A percentile compares a stretch with the other conserved stretches of the same genome.
phyloP scores from a whole-genome alignment of 1,139 yeast species.

The Geotrichum candidum region DNA sequence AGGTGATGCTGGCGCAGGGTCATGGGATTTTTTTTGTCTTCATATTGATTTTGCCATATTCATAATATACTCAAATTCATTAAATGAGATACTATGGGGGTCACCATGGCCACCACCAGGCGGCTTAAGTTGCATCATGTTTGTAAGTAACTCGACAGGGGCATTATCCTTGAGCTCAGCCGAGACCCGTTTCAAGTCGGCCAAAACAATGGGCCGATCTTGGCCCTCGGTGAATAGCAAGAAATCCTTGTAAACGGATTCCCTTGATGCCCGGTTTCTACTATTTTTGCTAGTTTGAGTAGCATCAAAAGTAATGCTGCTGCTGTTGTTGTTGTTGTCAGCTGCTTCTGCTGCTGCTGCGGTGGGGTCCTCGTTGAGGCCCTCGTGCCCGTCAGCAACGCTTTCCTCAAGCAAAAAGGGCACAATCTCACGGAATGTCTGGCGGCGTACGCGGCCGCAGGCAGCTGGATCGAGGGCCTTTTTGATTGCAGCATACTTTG shows the following conservation, averaged over 20 bases:
- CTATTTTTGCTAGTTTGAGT: no score
- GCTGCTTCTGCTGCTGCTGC: no score
- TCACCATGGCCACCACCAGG: background rate
- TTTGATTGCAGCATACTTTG: background rate
- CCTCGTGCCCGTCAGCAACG: background rate
- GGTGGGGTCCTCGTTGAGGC: background rate
- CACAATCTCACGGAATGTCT: conserved; percentile 1
- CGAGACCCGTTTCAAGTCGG: conserved; percentile 13
- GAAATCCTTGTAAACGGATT: conserved; percentile 6
- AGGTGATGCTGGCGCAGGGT: background rate
- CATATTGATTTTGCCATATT: background rate
- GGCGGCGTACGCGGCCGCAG: background rate
- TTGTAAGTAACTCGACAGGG: background rate
- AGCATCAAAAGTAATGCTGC: background rate
- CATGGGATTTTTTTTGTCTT: background rate
- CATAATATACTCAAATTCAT: conserved; percentile 14
- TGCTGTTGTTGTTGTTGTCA: background rate
- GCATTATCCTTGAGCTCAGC: conserved; percentile 3
- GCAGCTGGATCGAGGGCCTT: background rate
- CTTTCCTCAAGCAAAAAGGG: conserved; percentile 3
- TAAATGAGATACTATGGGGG: conserved; percentile 1
- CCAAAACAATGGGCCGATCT: conserved; percentile 10
- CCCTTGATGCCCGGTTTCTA: background rate
- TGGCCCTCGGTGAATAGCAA: conserved; percentile 14
- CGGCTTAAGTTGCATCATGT: conserved; percentile 6